These are phyloP conservation scores for Santalum album DNA, from an alignment of 164 flowering plant genomes.

Conservation along the genomic window DNA sequence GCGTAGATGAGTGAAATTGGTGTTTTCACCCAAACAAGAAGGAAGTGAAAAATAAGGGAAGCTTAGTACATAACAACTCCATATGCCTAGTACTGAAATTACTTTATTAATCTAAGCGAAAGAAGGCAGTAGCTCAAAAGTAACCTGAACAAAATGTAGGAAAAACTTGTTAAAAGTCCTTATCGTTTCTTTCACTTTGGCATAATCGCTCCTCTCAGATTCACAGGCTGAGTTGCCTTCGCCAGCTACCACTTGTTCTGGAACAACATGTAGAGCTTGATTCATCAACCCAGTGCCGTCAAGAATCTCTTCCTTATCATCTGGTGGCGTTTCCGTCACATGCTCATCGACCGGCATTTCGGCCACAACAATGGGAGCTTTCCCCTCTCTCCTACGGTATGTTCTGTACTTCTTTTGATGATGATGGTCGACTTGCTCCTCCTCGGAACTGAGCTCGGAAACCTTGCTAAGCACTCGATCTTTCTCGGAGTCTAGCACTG, in stretches of 20 bases:
- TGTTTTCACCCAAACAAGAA: no score
- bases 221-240: not conserved
- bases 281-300: no score
- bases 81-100: no score
- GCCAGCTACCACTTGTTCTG: not conserved
- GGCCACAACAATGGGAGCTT: not conserved
- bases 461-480: not conserved
- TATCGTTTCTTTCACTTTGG: conserved; percentile 43
- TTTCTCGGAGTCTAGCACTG: not conserved
- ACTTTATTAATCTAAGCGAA: no score
- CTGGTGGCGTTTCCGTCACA: not conserved
- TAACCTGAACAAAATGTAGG: conserved; percentile 52
- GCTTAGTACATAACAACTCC: no score
- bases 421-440: no score
- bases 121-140: not conserved
- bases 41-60: no score
- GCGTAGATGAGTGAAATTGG: no score
- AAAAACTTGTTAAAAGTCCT: conserved; percentile 46
- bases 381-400: not conserved
- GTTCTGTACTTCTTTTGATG: not conserved
- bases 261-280: not conserved
- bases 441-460: not conserved
- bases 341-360: no score
- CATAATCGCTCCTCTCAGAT: conserved; percentile 25
- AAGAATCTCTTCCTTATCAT: no score